Percentiles rank a stretch among this genome's conserved stretches.
phyloP scores from a whole-genome alignment of 208 protist genomes.

The Acanthamoeba lenticulata region DNA sequence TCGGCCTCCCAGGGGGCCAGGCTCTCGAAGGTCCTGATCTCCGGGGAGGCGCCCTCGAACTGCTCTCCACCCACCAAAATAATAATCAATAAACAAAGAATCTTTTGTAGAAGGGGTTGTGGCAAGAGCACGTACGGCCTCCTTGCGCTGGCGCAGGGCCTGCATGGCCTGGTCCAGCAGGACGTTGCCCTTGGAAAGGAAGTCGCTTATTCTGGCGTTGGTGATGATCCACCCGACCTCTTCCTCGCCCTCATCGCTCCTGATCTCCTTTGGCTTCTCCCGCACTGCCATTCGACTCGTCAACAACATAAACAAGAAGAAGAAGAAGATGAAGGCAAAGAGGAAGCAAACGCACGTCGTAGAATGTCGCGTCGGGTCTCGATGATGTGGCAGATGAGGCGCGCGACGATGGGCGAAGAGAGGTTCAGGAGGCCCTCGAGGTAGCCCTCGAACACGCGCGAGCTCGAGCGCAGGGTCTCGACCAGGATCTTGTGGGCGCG shows the following conservation, averaged over 20 bases:
- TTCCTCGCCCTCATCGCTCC: constrained; percentile 15
- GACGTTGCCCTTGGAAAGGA: neutral
- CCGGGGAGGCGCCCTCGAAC: neutral
- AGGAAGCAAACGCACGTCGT: neutral
- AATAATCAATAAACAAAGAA: no score
- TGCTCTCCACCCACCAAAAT: neutral
- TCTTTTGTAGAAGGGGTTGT: neutral
- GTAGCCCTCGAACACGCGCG: neutral
- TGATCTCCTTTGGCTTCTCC: constrained; percentile 15
- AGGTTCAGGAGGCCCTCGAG: neutral
- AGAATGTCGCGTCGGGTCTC: neutral
- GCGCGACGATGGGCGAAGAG: neutral
- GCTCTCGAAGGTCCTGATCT: neutral
- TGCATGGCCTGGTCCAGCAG: constrained; percentile 44
- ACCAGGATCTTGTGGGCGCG: constrained; percentile 3
- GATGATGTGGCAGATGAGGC: constrained; percentile 11
- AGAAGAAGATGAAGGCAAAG: neutral
- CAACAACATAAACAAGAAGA: neutral
- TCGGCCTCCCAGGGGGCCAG: neutral
- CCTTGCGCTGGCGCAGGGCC: neutral
- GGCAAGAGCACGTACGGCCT: constrained; percentile 13
- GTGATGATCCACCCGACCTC: constrained; percentile 23
- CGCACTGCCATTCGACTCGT: neutral
- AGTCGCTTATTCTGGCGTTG: neutral
- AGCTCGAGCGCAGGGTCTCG: neutral